Percentiles rank a stretch among this genome's conserved stretches.
Evolutionary conservation across 2,329 filamentous ascomycete genomes (phyloP).

Genomic region (Westerdykella ornata): DNA sequence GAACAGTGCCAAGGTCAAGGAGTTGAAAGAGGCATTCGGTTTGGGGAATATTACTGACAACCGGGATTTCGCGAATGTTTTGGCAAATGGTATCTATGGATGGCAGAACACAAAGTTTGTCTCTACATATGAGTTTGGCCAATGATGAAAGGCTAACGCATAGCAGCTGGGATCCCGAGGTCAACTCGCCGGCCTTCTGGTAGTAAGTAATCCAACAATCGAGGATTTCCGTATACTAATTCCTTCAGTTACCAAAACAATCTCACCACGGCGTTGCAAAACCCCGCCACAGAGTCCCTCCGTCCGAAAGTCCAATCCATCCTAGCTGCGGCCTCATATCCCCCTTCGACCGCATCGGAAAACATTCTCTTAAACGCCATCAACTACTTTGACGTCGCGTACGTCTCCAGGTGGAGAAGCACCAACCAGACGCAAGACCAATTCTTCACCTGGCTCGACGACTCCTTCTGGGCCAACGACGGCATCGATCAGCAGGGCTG

Average conservation of each 20-base stretch:
- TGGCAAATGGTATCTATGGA: conserved; percentile 41
- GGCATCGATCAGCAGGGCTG: conserved; percentile 33
- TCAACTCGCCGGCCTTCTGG: conserved; percentile 46
- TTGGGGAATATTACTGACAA: conserved; percentile 44
- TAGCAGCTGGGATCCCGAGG: conserved; percentile 54
- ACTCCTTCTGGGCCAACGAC: conserved; percentile 42
- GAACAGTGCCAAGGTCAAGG: conserved; percentile 37
- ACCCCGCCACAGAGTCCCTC: conserved; percentile 35
- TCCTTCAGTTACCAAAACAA: conserved; percentile 46
- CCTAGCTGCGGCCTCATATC: conserved; percentile 46
- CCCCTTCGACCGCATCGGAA: conserved; percentile 39
- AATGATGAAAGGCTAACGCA: neutral
- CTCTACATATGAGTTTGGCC: neutral
- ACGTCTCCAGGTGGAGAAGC: conserved; percentile 36
- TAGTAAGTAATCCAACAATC: conserved; percentile 24
- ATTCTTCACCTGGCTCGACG: conserved; percentile 48
- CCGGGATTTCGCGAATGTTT: conserved; percentile 48
- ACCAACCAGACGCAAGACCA: conserved; percentile 40
- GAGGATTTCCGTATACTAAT: neutral
- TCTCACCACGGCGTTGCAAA: conserved; percentile 46
- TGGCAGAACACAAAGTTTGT: conserved; percentile 46
- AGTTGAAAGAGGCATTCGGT: conserved; percentile 51
- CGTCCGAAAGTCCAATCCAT: conserved; percentile 41
- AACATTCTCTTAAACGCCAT: conserved; percentile 53
- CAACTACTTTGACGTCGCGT: conserved; percentile 47